phyloP scores from a whole-genome alignment of 768 basidiomycete species.

The Steccherinum ochraceum region DNA sequence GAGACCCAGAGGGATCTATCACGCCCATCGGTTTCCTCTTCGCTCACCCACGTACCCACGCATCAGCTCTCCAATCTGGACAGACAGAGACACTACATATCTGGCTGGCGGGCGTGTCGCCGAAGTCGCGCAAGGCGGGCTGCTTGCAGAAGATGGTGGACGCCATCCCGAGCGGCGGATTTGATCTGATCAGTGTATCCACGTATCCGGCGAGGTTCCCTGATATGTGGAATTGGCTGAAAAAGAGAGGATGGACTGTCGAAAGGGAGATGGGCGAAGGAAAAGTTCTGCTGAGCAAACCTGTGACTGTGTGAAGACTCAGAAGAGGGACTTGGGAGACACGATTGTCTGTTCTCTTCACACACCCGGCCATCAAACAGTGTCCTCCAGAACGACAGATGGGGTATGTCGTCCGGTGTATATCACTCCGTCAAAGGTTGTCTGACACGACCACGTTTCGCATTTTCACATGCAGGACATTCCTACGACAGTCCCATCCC shows the following conservation, averaged over 20 bases:
- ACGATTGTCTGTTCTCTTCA: no score
- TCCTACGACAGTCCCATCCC: no score
- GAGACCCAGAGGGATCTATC: no score
- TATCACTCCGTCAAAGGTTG: no score
- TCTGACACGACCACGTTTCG: no score
- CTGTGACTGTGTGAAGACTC: not conserved
- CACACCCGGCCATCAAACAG: no score
- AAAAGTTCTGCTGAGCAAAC: conserved; percentile 19
- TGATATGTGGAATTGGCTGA: conserved; percentile 20
- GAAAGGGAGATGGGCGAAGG: conserved; percentile 14
- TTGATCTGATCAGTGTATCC: conserved; percentile 12
- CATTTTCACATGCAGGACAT: no score
- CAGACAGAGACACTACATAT: conserved; percentile 11
- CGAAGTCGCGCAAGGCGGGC: conserved; percentile 13
- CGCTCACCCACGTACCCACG: conserved; percentile 11
- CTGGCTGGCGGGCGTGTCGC: conserved; percentile 19
- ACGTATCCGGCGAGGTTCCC: conserved; percentile 16
- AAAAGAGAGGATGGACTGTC: conserved; percentile 14
- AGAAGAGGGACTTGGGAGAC: no score
- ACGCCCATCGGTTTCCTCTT: conserved; percentile 19
- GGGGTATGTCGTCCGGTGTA: no score
- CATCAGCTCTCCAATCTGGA: conserved; percentile 11
- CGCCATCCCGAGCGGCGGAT: conserved; percentile 3
- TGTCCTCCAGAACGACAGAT: no score
- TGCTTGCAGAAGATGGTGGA: conserved; percentile 16